Conservation (phyloP, 768 basidiomycete genomes). For the Suillus bovinus region DNA sequence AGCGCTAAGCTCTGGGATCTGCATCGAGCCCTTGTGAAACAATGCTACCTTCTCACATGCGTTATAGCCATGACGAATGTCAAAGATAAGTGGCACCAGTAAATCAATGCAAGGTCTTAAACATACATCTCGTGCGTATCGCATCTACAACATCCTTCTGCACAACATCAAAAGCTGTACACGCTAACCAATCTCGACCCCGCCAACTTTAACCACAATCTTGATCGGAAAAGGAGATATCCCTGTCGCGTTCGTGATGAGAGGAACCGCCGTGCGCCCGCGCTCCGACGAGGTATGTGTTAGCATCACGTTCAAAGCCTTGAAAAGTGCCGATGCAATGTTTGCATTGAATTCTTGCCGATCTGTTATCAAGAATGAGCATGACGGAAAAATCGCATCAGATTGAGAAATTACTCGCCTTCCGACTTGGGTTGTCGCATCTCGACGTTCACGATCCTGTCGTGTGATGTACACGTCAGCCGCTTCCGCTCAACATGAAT, state of each 20-base stretch:
- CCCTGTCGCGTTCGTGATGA: slow-evolving; percentile 72
- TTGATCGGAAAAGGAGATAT: slow-evolving; percentile 83
- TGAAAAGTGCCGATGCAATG: slow-evolving; percentile 62
- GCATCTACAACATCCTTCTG: not conserved
- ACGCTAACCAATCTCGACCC: slow-evolving; percentile 52
- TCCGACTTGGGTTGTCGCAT: slow-evolving; percentile 70
- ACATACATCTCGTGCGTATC: not conserved
- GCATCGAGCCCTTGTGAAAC: not conserved
- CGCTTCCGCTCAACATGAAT: not conserved
- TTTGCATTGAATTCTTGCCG: slow-evolving; percentile 53
- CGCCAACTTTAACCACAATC: slow-evolving; percentile 67
- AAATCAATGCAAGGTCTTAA: not conserved
- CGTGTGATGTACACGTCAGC: not conserved
- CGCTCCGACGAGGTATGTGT: slow-evolving; percentile 76
- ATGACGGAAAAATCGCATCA: not conserved
- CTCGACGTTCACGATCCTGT: slow-evolving; percentile 80
- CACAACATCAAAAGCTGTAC: not conserved
- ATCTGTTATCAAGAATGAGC: slow-evolving; percentile 34
- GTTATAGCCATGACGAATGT: not conserved
- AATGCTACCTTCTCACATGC: not conserved
- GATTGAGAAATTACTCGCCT: slow-evolving; percentile 40
- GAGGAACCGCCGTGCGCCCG: slow-evolving; percentile 73
- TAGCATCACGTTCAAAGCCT: slow-evolving; percentile 70
- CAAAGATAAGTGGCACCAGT: not conserved
- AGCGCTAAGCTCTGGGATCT: not conserved